Evolutionary conservation across 345 rosid species (phyloP).

Genomic region (Gossypium arboreum): DNA sequence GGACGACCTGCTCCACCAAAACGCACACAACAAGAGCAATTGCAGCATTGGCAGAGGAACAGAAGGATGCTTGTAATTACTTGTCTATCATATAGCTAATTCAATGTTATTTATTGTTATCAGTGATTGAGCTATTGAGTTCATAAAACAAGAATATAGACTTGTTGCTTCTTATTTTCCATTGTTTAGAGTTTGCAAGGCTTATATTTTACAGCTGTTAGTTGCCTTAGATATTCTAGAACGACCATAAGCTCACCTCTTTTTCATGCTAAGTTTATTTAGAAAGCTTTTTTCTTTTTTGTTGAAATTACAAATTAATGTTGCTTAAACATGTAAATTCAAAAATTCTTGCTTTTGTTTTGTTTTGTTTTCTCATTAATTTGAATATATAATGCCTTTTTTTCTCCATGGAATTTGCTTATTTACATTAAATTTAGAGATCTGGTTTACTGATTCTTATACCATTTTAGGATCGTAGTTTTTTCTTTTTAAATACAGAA

Average conservation of each 20-base stretch:
- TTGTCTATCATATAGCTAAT: constrained; percentile 7
- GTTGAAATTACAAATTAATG: background rate
- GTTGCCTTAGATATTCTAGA: constrained; percentile 9
- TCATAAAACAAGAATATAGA: background rate
- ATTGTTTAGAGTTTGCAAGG: background rate
- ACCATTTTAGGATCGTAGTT: too few relatives aligned
- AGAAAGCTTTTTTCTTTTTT: background rate
- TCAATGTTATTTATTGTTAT: constrained; percentile 6
- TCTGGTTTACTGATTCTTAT: too few relatives aligned
- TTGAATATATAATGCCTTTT: too few relatives aligned
- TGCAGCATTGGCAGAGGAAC: constrained; percentile 94
- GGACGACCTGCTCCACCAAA: constrained; percentile 73
- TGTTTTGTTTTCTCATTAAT: too few relatives aligned
- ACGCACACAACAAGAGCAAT: constrained; percentile 88
- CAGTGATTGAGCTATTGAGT: background rate
- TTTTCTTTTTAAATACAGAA: too few relatives aligned
- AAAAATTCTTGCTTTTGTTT: too few relatives aligned
- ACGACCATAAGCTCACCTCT: background rate
- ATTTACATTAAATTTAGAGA: too few relatives aligned
- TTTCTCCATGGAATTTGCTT: too few relatives aligned
- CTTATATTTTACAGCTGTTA: background rate
- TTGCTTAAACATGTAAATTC: constrained; percentile 17
- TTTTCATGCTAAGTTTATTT: constrained; percentile 8
- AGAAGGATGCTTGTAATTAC: constrained; percentile 87
- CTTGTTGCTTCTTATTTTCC: background rate